Conservation (phyloP, 208 protist species). For the Trypanosomatidae sp. region DNA sequence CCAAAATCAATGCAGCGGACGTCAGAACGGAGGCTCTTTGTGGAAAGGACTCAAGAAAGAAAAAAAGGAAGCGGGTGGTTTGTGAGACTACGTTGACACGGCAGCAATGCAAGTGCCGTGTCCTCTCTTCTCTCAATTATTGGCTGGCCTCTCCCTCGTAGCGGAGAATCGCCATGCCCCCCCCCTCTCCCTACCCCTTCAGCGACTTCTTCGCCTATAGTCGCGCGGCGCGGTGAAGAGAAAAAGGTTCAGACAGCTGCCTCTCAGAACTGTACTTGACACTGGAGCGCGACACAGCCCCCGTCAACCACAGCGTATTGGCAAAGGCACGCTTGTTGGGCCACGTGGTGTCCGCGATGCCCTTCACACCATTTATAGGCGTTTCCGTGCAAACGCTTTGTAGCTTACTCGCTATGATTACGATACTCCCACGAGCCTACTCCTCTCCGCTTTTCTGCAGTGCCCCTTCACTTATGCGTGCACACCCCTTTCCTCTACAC, state of each 20-base stretch:
- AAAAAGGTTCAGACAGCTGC: neutral
- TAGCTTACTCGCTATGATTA: neutral
- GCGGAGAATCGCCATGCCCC: neutral
- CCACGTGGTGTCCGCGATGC: neutral
- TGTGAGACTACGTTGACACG: neutral
- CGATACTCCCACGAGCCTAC: neutral
- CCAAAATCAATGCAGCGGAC: neutral
- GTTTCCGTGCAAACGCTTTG: too few species aligned
- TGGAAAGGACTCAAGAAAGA: neutral
- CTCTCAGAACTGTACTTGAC: neutral
- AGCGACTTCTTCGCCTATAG: neutral
- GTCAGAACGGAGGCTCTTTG: neutral
- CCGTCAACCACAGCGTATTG: neutral
- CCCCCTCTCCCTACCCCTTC: neutral
- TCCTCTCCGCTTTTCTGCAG: neutral
- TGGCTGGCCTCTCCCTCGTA: neutral
- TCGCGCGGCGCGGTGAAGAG: neutral
- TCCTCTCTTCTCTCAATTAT: neutral
- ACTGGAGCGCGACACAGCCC: too few species aligned
- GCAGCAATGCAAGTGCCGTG: neutral
- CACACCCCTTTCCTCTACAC: neutral
- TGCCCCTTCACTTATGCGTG: neutral
- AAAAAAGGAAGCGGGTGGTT: neutral
- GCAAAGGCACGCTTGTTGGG: neutral
- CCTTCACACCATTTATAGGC: neutral